These are phyloP conservation scores for Boletellus deceptivus DNA, from an alignment of 1,284 basidiomycete genomes.

Conservation along the genomic window DNA sequence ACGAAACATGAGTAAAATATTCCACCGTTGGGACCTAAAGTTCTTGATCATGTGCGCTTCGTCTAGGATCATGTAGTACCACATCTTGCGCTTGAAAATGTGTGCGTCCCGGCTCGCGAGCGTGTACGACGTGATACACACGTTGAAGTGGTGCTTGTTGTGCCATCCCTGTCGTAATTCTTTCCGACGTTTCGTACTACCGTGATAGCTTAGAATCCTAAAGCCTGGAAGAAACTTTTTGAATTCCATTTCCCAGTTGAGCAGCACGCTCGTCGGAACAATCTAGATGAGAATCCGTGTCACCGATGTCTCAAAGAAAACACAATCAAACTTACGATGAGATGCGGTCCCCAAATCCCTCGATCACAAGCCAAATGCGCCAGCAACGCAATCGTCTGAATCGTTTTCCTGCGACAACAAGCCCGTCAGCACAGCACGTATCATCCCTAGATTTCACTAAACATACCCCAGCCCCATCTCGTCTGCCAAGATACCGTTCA, in stretches of 20 bases:
- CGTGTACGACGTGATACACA: slow-evolving; percentile 95
- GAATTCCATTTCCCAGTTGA: slow-evolving; percentile 99
- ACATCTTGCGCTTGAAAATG: slow-evolving; percentile 92
- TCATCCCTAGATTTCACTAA: not conserved
- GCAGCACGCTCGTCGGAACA: slow-evolving; percentile 91
- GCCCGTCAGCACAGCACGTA: slow-evolving; percentile 1
- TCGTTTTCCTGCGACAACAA: slow-evolving; percentile 77
- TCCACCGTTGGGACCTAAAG: slow-evolving; percentile 95
- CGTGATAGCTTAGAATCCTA: slow-evolving; percentile 90
- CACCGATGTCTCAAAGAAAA: not conserved
- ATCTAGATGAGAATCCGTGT: slow-evolving; percentile 43
- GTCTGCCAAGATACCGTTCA: slow-evolving; percentile 93
- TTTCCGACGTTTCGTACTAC: slow-evolving; percentile 87
- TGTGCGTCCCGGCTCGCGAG: slow-evolving; percentile 91
- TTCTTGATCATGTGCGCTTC: slow-evolving; percentile 99
- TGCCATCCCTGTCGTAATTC: slow-evolving; percentile 95
- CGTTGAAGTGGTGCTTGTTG: slow-evolving; percentile 90
- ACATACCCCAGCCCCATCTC: slow-evolving; percentile 90
- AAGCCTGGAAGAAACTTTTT: slow-evolving; percentile 97
- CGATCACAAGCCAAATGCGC: slow-evolving; percentile 93
- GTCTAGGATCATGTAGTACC: slow-evolving; percentile 97
- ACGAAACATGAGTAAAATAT: slow-evolving; percentile 91
- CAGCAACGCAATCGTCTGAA: slow-evolving; percentile 91
- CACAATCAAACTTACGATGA: slow-evolving; percentile 56
- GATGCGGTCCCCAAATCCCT: slow-evolving; percentile 96